A percentile compares a stretch with the other conserved stretches of the same genome.
phyloP scores from a whole-genome alignment of 169 alveolate species.

The Plasmodium coatneyi region DNA sequence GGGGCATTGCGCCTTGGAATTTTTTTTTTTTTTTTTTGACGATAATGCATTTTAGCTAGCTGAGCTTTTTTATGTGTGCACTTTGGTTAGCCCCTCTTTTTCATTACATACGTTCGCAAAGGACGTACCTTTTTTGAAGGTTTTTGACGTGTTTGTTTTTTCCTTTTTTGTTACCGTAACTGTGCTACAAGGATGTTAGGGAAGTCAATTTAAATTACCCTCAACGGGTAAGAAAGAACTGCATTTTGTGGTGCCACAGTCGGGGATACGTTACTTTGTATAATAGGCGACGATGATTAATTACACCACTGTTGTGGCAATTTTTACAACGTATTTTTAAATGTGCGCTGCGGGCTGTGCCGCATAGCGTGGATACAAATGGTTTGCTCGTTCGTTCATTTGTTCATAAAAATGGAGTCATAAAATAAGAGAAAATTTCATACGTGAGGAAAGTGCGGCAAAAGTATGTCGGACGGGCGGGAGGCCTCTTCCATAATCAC shows the following conservation, averaged over 20 bases:
- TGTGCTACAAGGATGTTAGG: constrained; percentile 18
- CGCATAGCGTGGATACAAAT: neutral
- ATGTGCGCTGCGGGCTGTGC: neutral
- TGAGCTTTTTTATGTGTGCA: constrained; percentile 4
- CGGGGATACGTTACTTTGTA: neutral
- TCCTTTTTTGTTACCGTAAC: neutral
- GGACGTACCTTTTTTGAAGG: neutral
- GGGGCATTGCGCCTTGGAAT: neutral
- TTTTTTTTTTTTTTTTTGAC: constrained; percentile 1
- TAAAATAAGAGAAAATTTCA: neutral
- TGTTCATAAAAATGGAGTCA: neutral
- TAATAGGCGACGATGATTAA: neutral
- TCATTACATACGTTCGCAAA: neutral
- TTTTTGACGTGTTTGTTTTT: constrained; percentile 16
- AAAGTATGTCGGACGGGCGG: neutral
- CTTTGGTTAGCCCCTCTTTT: neutral
- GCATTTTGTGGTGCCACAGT: neutral
- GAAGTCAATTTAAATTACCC: constrained; percentile 23
- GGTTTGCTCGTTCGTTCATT: neutral
- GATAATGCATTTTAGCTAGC: neutral
- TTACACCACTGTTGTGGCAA: neutral
- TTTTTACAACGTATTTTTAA: neutral
- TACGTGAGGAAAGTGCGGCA: neutral
- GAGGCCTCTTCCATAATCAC: neutral
- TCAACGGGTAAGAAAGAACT: neutral